These are phyloP conservation scores for Bruguiera hainesii DNA, from an alignment of 441 rosid genomes.

Conservation along the genomic window DNA sequence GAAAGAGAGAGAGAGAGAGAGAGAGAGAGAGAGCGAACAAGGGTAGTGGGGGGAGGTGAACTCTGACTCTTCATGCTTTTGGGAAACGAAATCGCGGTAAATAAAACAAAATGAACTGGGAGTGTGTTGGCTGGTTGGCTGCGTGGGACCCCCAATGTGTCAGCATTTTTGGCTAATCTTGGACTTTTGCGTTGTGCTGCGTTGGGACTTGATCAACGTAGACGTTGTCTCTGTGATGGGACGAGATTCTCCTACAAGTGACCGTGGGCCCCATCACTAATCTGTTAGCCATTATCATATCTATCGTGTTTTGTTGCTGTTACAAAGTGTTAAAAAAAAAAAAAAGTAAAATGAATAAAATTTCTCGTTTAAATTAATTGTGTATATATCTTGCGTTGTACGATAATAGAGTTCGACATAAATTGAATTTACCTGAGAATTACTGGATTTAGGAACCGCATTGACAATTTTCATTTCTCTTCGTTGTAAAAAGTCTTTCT, in stretches of 20 bases:
- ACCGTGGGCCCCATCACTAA: conserved; percentile 18
- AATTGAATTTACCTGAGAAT: too few species aligned
- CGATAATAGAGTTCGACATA: too few species aligned
- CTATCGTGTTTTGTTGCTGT: too few species aligned
- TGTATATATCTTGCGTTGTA: too few species aligned
- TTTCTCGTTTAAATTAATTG: too few species aligned
- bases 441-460: too few species aligned
- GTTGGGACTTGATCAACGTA: conserved; percentile 3
- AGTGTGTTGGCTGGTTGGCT: neutral
- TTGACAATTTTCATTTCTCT: too few species aligned
- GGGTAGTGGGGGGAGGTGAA: neutral
- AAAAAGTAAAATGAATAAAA: too few species aligned
- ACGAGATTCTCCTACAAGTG: neutral
- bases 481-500: too few species aligned
- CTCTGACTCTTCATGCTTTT: neutral
- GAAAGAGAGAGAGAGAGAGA: neutral
- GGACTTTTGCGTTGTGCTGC: neutral
- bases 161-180: neutral
- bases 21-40: too few species aligned
- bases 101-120: neutral
- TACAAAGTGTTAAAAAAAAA: too few species aligned
- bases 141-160: neutral
- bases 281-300: neutral
- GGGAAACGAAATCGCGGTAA: too few species aligned
- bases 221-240: neutral